Evolutionary conservation across 345 rosid species (phyloP).

Genomic region (Lumnitzera racemosa): DNA sequence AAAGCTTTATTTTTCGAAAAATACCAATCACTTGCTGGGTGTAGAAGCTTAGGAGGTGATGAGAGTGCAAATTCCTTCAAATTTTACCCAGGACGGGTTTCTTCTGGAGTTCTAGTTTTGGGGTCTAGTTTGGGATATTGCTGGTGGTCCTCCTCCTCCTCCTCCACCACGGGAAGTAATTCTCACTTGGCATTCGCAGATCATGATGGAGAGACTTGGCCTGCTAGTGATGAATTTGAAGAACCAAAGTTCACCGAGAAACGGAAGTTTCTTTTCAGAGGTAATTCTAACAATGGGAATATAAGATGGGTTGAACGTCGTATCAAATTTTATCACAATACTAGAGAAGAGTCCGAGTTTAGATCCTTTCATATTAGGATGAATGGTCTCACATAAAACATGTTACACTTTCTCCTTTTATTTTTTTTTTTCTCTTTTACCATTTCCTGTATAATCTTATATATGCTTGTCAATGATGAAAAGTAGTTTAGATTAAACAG

Average conservation of each 20-base stretch:
- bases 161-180: neutral
- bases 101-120: conserved; percentile 19
- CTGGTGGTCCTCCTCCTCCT: conserved; percentile 17
- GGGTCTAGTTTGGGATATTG: conserved; percentile 32
- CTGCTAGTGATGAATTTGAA: conserved; percentile 8
- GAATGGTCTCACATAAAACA: too few species aligned
- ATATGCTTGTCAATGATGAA: too few species aligned
- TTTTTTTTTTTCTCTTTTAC: too few species aligned
- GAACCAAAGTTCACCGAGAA: conserved; percentile 11
- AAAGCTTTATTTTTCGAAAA: conserved; percentile 1
- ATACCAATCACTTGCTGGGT: neutral
- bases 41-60: neutral
- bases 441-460: too few species aligned
- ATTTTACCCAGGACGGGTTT: conserved; percentile 15
- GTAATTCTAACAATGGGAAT: conserved; percentile 12
- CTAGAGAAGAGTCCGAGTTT: too few species aligned
- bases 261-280: conserved; percentile 35
- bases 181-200: conserved; percentile 27
- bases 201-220: conserved; percentile 2
- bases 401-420: too few species aligned
- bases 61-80: conserved; percentile 6
- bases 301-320: neutral
- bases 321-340: neutral
- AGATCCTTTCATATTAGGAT: too few species aligned
- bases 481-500: too few species aligned